A percentile compares a stretch with the other conserved stretches of the same genome.
Evolutionary conservation across 2,329 filamentous ascomycete species (phyloP).

Genomic region (Colletotrichum shisoi): DNA sequence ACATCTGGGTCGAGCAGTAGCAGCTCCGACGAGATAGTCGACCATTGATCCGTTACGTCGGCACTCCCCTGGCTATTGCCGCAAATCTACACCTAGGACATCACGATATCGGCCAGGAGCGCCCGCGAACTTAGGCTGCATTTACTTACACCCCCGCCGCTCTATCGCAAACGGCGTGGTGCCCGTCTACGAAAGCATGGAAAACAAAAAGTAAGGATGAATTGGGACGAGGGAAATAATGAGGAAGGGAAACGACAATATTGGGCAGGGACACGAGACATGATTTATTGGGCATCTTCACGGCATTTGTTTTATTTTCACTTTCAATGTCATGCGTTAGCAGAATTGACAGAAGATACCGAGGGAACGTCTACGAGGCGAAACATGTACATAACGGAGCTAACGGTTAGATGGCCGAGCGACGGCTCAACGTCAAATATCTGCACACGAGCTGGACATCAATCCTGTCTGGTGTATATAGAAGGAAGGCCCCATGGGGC

Average conservation of each 20-base stretch:
- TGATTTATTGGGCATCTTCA: constrained; percentile 33
- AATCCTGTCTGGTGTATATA: not conserved
- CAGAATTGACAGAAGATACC: not conserved
- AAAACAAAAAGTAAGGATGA: not conserved
- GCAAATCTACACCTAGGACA: not conserved
- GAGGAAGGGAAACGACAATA: constrained; percentile 10
- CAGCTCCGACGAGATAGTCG: constrained; percentile 43
- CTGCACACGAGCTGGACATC: not conserved
- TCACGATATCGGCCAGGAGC: not conserved
- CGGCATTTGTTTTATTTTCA: constrained; percentile 1
- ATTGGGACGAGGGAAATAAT: constrained; percentile 23
- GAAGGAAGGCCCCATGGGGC: not conserved
- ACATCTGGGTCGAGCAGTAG: constrained; percentile 47
- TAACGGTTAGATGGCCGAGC: not conserved
- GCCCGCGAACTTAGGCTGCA: not conserved
- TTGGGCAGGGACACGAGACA: constrained; percentile 21
- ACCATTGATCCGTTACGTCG: constrained; percentile 38
- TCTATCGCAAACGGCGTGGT: not conserved
- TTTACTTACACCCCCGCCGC: not conserved
- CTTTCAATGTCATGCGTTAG: not conserved
- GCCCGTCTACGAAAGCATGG: not conserved
- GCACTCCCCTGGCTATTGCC: not conserved
- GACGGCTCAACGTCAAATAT: constrained; percentile 10
- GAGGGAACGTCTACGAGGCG: not conserved
- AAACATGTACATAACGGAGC: constrained; percentile 25